Evolutionary conservation across 441 rosid species (phyloP).

Genomic region (Pelargonium australe): DNA sequence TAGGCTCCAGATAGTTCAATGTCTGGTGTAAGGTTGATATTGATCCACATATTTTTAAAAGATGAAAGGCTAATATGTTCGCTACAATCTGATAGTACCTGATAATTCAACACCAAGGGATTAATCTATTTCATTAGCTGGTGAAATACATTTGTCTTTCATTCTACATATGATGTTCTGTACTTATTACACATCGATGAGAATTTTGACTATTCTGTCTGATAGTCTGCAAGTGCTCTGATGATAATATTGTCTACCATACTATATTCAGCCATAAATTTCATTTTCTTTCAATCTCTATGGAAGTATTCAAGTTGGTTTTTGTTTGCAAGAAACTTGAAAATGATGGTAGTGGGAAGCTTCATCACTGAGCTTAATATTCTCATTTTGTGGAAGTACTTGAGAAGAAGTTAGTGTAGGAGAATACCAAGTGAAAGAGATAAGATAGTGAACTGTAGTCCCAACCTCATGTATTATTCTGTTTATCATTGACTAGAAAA

Average conservation of each 20-base stretch:
- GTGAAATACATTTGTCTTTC: not conserved
- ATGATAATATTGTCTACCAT: not conserved
- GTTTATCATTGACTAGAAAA: not conserved
- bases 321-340: not conserved
- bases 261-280: not conserved
- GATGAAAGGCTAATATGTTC: not conserved
- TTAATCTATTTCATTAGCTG: too few species aligned
- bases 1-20: not conserved
- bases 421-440: not conserved
- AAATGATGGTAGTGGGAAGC: too few species aligned
- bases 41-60: not conserved
- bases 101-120: too few species aligned
- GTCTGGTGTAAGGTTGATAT: not conserved
- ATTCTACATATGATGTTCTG: not conserved
- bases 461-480: not conserved
- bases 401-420: not conserved
- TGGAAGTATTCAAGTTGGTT: not conserved
- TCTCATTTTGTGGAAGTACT: not conserved
- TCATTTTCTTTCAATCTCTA: not conserved
- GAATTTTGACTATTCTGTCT: not conserved
- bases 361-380: too few species aligned
- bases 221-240: conserved; percentile 1
- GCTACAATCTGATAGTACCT: too few species aligned
- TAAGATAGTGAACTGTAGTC: not conserved
- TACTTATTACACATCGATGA: not conserved